Conservation (phyloP, 768 basidiomycete species). For the Psilocybe cubensis region DNA sequence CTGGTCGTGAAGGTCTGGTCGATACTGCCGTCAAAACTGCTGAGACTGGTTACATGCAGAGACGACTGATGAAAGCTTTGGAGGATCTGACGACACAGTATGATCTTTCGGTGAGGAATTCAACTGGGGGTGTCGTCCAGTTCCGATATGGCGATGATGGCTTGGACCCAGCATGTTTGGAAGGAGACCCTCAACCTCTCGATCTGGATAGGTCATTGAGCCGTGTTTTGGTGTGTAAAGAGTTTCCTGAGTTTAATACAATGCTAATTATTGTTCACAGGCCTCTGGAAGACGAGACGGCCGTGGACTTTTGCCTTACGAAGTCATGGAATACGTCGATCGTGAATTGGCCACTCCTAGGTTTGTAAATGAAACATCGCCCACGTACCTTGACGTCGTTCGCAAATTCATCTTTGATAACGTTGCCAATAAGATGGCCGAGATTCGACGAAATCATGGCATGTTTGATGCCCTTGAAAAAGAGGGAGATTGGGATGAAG, state of each 20-base stretch:
- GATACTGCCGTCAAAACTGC: conserved; percentile 99
- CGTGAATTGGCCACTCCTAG: conserved; percentile 56
- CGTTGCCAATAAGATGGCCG: conserved; percentile 68
- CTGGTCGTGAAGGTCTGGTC: conserved; percentile 96
- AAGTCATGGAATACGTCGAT: conserved; percentile 77
- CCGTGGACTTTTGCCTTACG: conserved; percentile 80
- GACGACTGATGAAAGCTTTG: conserved; percentile 97
- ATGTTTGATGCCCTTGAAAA: conserved; percentile 85
- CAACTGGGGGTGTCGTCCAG: conserved; percentile 93
- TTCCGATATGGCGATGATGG: conserved; percentile 98
- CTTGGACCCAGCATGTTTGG: conserved; percentile 93
- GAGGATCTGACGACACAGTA: conserved; percentile 98
- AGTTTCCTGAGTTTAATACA: not conserved
- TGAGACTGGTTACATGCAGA: conserved; percentile 99
- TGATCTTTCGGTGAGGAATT: conserved; percentile 94
- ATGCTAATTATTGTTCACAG: conserved; percentile 37
- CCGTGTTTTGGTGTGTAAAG: conserved; percentile 69
- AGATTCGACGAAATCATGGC: conserved; percentile 68
- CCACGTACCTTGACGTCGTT: conserved; percentile 69
- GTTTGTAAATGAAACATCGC: conserved; percentile 73
- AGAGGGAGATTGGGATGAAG: conserved; percentile 75
- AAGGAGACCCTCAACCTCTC: conserved; percentile 93
- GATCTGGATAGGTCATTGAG: conserved; percentile 88
- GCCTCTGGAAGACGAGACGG: conserved; percentile 63
- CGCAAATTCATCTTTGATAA: conserved; percentile 71